Evolutionary conservation across 2,329 filamentous ascomycete genomes (phyloP).

Genomic region (Alternaria alternata): DNA sequence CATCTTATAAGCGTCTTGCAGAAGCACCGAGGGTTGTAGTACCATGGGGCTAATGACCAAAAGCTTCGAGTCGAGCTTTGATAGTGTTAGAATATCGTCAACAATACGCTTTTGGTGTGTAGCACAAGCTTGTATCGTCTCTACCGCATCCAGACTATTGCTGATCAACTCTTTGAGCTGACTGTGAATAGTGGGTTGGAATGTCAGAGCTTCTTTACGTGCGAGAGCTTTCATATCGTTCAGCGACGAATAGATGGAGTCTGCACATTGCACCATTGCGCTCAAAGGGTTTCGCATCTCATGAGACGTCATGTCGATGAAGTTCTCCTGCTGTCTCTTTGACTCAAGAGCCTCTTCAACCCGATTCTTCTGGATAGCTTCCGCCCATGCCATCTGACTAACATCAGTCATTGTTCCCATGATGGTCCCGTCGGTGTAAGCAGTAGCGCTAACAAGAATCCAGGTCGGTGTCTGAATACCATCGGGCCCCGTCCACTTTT

Average conservation of each 20-base stretch:
- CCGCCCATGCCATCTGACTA: conserved; percentile 45
- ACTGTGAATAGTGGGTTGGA: not conserved
- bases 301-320: conserved; percentile 38
- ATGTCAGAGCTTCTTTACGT: not conserved
- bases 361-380: conserved; percentile 17
- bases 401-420: conserved; percentile 46
- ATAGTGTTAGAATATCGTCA: conserved; percentile 33
- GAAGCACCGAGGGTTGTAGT: conserved; percentile 22
- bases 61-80: conserved; percentile 33
- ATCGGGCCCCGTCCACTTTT: conserved; percentile 26
- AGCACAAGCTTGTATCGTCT: conserved; percentile 39
- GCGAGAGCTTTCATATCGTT: conserved; percentile 10
- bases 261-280: conserved; percentile 38
- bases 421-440: conserved; percentile 22
- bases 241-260: conserved; percentile 23
- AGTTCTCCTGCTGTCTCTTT: conserved; percentile 34
- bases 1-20: conserved; percentile 33
- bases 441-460: conserved; percentile 21
- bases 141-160: conserved; percentile 25
- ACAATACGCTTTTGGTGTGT: conserved; percentile 43
- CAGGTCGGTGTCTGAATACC: conserved; percentile 20
- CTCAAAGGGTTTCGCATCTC: conserved; percentile 42
- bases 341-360: conserved; percentile 24
- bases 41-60: conserved; percentile 28
- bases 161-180: conserved; percentile 12